Evolutionary conservation across 306 rosid species (phyloP), one percentile per base, ranked within the genome.

Genomic region (Glycine tomentella): DNA sequence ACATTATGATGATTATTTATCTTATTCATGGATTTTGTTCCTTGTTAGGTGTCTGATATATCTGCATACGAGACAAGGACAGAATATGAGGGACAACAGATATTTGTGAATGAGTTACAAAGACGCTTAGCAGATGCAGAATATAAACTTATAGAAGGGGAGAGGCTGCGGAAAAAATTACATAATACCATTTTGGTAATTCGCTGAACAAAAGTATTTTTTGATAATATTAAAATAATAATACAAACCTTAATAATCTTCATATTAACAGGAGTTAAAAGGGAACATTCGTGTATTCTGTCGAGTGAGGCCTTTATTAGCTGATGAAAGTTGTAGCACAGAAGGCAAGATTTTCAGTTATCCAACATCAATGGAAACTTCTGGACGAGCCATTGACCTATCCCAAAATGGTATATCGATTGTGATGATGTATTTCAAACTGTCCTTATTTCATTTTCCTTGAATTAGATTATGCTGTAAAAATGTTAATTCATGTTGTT

Each of bases 241-340:
- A 38, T 38, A 38, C n/a, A n/a, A n/a, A 78, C 38, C 72, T 65
- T 75, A 81, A 73, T 72, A 72, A 46, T 61, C 70, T 87, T 72
- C 80, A 76, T 62, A 84, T 67, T 64, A 68, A 58, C 87, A 95
- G 99, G 99, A 95, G 76, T 81, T 95, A 36, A 95, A 95, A 86
- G 99, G 99, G 85, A 95, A 95, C 82, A 95, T 95, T 73, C 99
- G 99, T 0, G 99, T 95, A 66, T 95, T 95, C 87, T 93, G 99
- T 89, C 88, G 99, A 82, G 99, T 95, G 74, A 91, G 99, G 58
- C 99, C 99, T 65, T 78, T 90, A 78, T 87, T 95, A 82, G 87
- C 91, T 6, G 98, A 93, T 78, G 97, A 95, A 62, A 89, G 77
- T 75, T 78, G 88, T 64, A 82, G 75, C 65, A 17, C 83, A 2